Base-by-base conservation (phyloP, 768 basidiomycete genomes). In the Suillus tomentosus region DNA sequence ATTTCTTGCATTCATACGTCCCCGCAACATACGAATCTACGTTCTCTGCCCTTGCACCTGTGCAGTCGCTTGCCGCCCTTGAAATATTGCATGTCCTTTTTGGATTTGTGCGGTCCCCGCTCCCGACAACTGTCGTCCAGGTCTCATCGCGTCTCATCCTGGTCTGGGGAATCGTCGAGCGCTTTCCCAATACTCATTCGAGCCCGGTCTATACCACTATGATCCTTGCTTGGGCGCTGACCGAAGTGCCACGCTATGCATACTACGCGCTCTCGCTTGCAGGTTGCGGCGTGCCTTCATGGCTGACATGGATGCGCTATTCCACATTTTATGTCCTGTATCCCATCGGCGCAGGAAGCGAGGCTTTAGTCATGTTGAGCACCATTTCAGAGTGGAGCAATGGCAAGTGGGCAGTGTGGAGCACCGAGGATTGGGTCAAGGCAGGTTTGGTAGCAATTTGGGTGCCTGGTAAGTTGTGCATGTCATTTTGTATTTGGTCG, bases 321-420 rank as follows among this genome's bases (percentile, higher is more conserved):
- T 92, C 95, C 22, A 86, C 94, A 9, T 99, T 99, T 78, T 96
- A 91, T 76, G 65, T 95, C 55, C 84, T 98, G n/a, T 99, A 99
- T 79, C 95, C 94, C 5, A 74, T 95, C 27, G 97, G 97, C 53
- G 96, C 97, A 1, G 84, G 85, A 7, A 95, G 93, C 27, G 97
- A 99, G 77, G 95, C 95, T 0, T 85, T 90, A 73, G 82, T 96
- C 63, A 90, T 88, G 71, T 88, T 87, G 71, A 83, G 88, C 1
- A 91, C 93, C 5, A 83, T 97, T 39, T 91, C 82, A 72, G 43
- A 83, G 74, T 65, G 83, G 81, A 80, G 73, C 45, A 69, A 62
- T 70, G 78, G 62, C 75, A 75, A 78, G 67, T 82, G 65, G 72
- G 72, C 57, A 53, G 73, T 71, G 61, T 92, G 90, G 88, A 77